Evolutionary conservation across 441 rosid genomes (phyloP).

Genomic region (Aleurites moluccanus): DNA sequence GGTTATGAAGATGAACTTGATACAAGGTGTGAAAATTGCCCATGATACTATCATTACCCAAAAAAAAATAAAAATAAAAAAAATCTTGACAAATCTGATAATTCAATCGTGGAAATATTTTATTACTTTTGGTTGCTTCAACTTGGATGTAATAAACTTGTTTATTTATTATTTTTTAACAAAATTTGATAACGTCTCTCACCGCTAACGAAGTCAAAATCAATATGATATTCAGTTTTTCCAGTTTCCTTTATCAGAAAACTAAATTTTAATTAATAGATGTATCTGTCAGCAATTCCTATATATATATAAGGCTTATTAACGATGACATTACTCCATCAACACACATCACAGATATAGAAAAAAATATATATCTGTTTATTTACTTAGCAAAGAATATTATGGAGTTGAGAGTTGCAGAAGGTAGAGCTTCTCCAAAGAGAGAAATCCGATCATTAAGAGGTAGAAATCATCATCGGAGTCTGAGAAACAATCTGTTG

Average conservation of each 20-base stretch:
- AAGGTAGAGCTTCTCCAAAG: slow-evolving; percentile 23
- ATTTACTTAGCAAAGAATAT: not conserved
- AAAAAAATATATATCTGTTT: no score
- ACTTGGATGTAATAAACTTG: not conserved
- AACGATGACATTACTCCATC: not conserved
- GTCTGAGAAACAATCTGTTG: slow-evolving; percentile 25
- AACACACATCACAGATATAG: not conserved
- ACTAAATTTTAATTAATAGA: not conserved
- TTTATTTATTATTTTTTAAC: not conserved
- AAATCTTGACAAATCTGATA: no score
- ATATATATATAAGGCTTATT: slow-evolving; percentile 24
- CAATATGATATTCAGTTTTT: not conserved
- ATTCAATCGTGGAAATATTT: not conserved
- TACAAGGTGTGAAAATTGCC: no score
- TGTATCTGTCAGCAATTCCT: not conserved
- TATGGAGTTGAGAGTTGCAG: slow-evolving; percentile 25
- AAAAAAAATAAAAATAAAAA: not conserved
- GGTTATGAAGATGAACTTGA: no score
- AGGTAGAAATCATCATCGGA: slow-evolving; percentile 19
- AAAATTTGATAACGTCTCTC: no score
- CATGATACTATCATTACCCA: no score
- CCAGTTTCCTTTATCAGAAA: no score
- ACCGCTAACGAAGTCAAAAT: not conserved
- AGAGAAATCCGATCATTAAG: slow-evolving; percentile 7
- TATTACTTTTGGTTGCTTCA: not conserved